These are phyloP conservation scores for Lizonia empirigonia DNA, from an alignment of 2,329 filamentous ascomycete genomes.

Conservation along the genomic window DNA sequence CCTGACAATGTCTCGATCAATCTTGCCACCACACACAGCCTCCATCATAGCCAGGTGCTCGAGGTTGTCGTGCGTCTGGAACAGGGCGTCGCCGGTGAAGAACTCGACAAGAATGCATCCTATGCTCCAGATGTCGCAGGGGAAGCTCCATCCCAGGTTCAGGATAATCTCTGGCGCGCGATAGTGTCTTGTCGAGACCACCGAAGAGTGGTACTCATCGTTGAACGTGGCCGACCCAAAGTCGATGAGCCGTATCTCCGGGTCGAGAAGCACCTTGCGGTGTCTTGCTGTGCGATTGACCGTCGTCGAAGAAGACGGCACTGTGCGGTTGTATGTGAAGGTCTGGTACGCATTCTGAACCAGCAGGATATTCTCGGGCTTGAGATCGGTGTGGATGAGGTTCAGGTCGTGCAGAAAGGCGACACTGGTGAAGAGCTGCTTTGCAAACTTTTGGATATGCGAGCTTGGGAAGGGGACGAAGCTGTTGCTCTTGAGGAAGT, in stretches of 20 bases:
- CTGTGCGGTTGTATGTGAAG: slow-evolving; percentile 71
- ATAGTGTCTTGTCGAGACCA: slow-evolving; percentile 70
- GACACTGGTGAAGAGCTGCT: slow-evolving; percentile 96
- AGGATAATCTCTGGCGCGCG: slow-evolving; percentile 71
- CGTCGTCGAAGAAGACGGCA: slow-evolving; percentile 67
- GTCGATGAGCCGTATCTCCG: slow-evolving; percentile 70
- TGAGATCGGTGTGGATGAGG: slow-evolving; percentile 86
- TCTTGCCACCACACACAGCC: slow-evolving; percentile 61
- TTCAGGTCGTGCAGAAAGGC: slow-evolving; percentile 97
- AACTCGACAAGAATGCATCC: slow-evolving; percentile 72
- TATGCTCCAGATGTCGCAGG: slow-evolving; percentile 73
- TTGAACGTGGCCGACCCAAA: slow-evolving; percentile 72
- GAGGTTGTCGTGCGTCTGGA: slow-evolving; percentile 71
- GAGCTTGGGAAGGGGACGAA: slow-evolving; percentile 98
- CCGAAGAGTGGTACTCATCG: slow-evolving; percentile 71
- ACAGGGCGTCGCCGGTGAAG: slow-evolving; percentile 70
- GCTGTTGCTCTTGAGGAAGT: slow-evolving; percentile 92
- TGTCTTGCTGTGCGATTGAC: slow-evolving; percentile 64
- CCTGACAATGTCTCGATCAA: slow-evolving; percentile 61
- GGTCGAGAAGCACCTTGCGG: slow-evolving; percentile 66
- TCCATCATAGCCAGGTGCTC: slow-evolving; percentile 75
- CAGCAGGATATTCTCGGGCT: slow-evolving; percentile 71
- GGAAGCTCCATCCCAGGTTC: slow-evolving; percentile 70
- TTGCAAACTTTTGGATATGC: slow-evolving; percentile 95
- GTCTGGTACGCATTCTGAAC: slow-evolving; percentile 70